Evolutionary conservation across 768 basidiomycete genomes (phyloP).

Genomic region (Scleroderma bovista): DNA sequence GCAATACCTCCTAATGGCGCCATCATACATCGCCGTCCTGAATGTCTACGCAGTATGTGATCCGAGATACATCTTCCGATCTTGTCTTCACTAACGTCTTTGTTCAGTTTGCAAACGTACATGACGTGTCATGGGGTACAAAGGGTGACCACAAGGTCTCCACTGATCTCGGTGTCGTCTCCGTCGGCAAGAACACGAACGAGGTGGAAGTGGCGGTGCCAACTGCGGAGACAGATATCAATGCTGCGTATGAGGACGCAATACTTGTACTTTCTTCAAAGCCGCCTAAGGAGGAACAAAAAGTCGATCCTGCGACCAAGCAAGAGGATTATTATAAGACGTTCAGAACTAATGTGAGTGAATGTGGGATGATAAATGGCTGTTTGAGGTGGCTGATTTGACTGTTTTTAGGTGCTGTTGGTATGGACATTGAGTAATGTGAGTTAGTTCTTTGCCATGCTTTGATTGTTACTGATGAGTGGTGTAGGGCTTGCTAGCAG

Average conservation of each 20-base stretch:
- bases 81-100: conserved; percentile 1
- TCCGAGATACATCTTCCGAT: not conserved
- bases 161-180: conserved; percentile 82
- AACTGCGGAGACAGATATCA: conserved; percentile 82
- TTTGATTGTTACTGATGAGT: conserved; percentile 8
- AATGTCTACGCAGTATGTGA: conserved; percentile 75
- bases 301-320: conserved; percentile 52
- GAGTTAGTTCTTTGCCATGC: conserved; percentile 16
- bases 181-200: conserved; percentile 56
- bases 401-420: conserved; percentile 55
- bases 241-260: conserved; percentile 88
- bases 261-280: conserved; percentile 75
- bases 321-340: conserved; percentile 86
- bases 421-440: conserved; percentile 89
- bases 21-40: conserved; percentile 89
- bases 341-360: conserved; percentile 78
- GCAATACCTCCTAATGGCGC: conserved; percentile 89
- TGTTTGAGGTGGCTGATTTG: conserved; percentile 10
- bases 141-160: conserved; percentile 88
- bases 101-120: conserved; percentile 76
- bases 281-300: conserved; percentile 64
- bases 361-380: not conserved
- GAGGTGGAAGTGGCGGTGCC: conserved; percentile 86
- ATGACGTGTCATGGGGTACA: conserved; percentile 94
- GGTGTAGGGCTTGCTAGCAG: conserved; percentile 60